A percentile compares a stretch with the other conserved stretches of the same genome.
Evolutionary conservation across 2,329 filamentous ascomycete species (phyloP).

Genomic region (Cyphellophora attinorum): DNA sequence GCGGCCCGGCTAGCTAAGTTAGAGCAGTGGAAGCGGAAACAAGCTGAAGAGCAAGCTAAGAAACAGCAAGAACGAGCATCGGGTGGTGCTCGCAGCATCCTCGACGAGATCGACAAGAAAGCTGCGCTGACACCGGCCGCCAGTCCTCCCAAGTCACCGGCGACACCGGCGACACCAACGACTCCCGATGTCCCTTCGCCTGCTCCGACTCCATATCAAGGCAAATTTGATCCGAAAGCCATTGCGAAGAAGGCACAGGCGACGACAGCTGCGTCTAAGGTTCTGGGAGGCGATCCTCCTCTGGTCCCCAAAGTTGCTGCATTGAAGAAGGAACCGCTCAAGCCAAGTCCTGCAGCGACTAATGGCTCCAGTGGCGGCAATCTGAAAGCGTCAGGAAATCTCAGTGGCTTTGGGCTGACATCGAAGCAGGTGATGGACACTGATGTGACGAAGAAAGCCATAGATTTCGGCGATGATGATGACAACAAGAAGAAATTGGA

Average conservation of each 20-base stretch:
- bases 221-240: constrained; percentile 79
- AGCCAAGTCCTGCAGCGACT: constrained; percentile 18
- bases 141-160: constrained; percentile 40
- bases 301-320: constrained; percentile 28
- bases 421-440: constrained; percentile 55
- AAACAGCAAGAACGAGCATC: constrained; percentile 59
- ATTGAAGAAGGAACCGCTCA: constrained; percentile 30
- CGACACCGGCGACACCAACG: constrained; percentile 30
- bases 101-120: constrained; percentile 66
- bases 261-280: constrained; percentile 38
- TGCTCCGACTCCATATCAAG: constrained; percentile 50
- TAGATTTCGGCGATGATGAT: constrained; percentile 84
- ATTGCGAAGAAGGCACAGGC: constrained; percentile 70
- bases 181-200: constrained; percentile 39
- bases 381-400: constrained; percentile 58
- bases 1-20: constrained; percentile 71
- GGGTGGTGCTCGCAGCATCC: constrained; percentile 55
- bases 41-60: constrained; percentile 61
- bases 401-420: constrained; percentile 74
- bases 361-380: constrained; percentile 30
- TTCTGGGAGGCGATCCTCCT: constrained; percentile 45
- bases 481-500: constrained; percentile 78
- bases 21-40: constrained; percentile 87
- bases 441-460: constrained; percentile 65
- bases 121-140: constrained; percentile 46